Evolutionary conservation across 1,284 basidiomycete genomes (phyloP).

Genomic region (Moesziomyces sp.): DNA sequence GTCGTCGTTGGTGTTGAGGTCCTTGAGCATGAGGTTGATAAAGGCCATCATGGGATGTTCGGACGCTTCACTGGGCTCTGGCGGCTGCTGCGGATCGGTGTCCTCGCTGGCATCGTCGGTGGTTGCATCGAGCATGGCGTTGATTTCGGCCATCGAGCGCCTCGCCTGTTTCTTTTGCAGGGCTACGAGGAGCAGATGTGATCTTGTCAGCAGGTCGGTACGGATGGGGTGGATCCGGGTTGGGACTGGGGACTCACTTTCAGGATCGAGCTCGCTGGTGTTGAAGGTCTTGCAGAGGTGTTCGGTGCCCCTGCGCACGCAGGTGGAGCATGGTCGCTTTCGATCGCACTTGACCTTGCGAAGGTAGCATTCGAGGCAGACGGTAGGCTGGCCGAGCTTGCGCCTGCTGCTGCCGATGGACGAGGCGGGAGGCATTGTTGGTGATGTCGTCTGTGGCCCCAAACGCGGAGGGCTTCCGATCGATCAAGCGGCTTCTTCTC

Average conservation of each 20-base stretch:
- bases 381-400: slow-evolving; percentile 47
- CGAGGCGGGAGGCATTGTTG: slow-evolving; percentile 32
- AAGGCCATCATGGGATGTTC: slow-evolving; percentile 48
- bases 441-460: not conserved
- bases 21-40: slow-evolving; percentile 51
- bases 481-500: too few species aligned
- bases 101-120: slow-evolving; percentile 14
- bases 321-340: slow-evolving; percentile 41
- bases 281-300: slow-evolving; percentile 53
- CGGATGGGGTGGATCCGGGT: not conserved
- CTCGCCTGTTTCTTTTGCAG: slow-evolving; percentile 47
- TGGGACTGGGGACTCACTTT: slow-evolving; percentile 25
- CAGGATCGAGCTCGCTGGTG: slow-evolving; percentile 45
- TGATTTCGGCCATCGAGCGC: slow-evolving; percentile 47
- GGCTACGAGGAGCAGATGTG: slow-evolving; percentile 5
- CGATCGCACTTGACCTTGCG: slow-evolving; percentile 55
- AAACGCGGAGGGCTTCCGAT: not conserved
- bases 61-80: slow-evolving; percentile 1
- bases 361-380: slow-evolving; percentile 52
- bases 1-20: slow-evolving; percentile 29
- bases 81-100: slow-evolving; percentile 22
- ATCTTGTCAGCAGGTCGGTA: not conserved
- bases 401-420: slow-evolving; percentile 44
- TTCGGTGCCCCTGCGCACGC: slow-evolving; percentile 34
- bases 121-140: slow-evolving; percentile 27